Evolutionary conservation across 257 asterid species (phyloP).

Genomic region (Solanum verrucosum): DNA sequence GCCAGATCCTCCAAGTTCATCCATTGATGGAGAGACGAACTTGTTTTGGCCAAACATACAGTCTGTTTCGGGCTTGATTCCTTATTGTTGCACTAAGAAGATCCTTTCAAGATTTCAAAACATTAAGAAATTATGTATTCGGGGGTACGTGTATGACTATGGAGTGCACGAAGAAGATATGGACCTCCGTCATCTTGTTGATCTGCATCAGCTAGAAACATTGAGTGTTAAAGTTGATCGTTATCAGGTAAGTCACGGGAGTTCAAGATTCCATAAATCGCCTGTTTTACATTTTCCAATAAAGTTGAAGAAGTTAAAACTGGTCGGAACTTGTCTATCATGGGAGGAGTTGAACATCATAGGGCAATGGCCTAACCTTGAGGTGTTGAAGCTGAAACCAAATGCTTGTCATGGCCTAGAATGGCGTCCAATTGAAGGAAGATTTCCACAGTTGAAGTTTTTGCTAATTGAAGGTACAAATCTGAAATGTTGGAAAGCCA

Average conservation of each 20-base stretch:
- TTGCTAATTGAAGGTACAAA: not conserved
- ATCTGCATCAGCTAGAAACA: not conserved
- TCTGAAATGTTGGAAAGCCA: not conserved
- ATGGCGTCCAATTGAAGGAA: not conserved
- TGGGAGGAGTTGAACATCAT: not conserved
- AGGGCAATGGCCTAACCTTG: not conserved
- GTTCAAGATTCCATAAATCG: not conserved
- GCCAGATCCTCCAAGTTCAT: not conserved
- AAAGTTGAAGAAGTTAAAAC: not conserved
- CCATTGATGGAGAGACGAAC: not conserved
- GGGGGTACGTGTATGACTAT: not conserved
- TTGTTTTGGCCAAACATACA: not conserved
- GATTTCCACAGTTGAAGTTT: not conserved
- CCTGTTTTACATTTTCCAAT: conserved; percentile 2
- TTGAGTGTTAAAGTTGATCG: not conserved
- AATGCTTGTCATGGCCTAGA: not conserved
- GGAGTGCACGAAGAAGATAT: not conserved
- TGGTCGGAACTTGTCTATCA: not conserved
- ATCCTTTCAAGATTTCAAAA: not conserved
- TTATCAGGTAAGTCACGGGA: not conserved
- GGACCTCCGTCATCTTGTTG: not conserved
- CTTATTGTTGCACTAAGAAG: not conserved
- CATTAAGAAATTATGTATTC: not conserved
- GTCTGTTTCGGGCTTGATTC: not conserved
- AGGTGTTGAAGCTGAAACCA: not conserved